Base-by-base conservation (phyloP, 305 asterid species). In the Rubia tinctorum region DNA sequence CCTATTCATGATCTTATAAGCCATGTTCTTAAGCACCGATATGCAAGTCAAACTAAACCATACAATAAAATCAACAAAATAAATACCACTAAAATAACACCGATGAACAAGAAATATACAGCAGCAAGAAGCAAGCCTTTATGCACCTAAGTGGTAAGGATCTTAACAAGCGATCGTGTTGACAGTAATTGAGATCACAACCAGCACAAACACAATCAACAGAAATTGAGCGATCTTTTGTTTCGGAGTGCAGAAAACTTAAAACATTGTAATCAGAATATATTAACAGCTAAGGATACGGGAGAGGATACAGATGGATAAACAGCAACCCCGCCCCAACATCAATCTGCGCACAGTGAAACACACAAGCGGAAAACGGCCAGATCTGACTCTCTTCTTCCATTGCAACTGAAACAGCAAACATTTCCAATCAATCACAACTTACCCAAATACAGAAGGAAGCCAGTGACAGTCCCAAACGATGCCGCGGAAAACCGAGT, bases 281-380 rank as follows among this genome's bases (percentile, higher is more conserved):
- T 53, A 25, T 23, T 39, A 77, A 10, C 44, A 75, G 75, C 58
- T 73, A 85, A 93, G 98, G 98, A 93, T 91, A 91, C 93, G 82
- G 81, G 77, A 81, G 79, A 90, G 97, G 97, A 93, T 91, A 91
- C 94, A 80, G 86, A 79, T 71, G 74, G 86, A 84, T 75, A 82
- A 81, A 81, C 87, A 47, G 91, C 88, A 79, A 82, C 82, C 85
- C 82, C 91, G 71, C 85, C 75, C 76, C 60, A 84, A 77, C 87
- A 78, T 79, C 86, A 78, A 71, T 88, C 93, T 88, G 96, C 92
- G 83, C 83, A 74, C 76, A 56, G 75, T 70, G 61, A 66, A 39
- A 39, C 69, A 66, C 71, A 64, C 72, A 78, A 49, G 64, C 69
- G 79, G 70, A 71, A 79, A 72, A 55, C 63, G 18, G 11, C 74